Base-by-base conservation (phyloP, 2,329 filamentous ascomycete genomes). In the Ceratocystis lukuohia region DNA sequence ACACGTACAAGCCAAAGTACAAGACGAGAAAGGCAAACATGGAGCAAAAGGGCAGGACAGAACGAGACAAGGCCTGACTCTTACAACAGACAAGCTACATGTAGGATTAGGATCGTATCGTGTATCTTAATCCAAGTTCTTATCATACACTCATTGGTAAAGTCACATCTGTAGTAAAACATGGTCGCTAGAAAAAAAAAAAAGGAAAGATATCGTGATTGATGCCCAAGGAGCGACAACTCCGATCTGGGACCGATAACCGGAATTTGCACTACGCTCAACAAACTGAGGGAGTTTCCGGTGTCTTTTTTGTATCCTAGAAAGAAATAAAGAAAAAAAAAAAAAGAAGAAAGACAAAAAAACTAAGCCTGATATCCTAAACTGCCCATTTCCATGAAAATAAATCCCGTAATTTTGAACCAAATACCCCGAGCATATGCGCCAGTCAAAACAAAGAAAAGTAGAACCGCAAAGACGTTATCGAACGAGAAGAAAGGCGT, bases 321-420 rank as follows among this genome's bases (percentile, higher is more conserved):
- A 33, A 22, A 56, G n/a, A 15, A 56, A 56, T 1, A 56, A 30
- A 25, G 1, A 20, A 8, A 20, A 37, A 33, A 37, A 37, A 57
- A 20, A 57, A 57, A 2, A 33, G 2, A 7, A 57, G 33, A 57
- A 57, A 57, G 22, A 25, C 20, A 1, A 25, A 56, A 59, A 59
- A 59, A 59, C 53, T 57, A 28, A 56, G 15, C 12, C 25, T 33
- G 56, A 30, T 17, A 59, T 33, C 28, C 30, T 37, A 3, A 59
- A 33, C 25, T 17, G n/a, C 56, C 56, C 8, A 33, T 59, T 59
- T 30, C 56, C 56, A 20, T 41, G 37, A 41, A 41, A 41, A 15
- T 30, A 59, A 37, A 59, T 33, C 28, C 56, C 30, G 56, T 59
- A 33, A 37, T 59, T 59, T 59, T 64, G 25, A 48, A 56, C 62